A percentile compares a stretch with the other conserved stretches of the same genome.
These are phyloP conservation scores for Ceratobasidium sp. DNA, from an alignment of 1,284 basidiomycete species.

Conservation along the genomic window DNA sequence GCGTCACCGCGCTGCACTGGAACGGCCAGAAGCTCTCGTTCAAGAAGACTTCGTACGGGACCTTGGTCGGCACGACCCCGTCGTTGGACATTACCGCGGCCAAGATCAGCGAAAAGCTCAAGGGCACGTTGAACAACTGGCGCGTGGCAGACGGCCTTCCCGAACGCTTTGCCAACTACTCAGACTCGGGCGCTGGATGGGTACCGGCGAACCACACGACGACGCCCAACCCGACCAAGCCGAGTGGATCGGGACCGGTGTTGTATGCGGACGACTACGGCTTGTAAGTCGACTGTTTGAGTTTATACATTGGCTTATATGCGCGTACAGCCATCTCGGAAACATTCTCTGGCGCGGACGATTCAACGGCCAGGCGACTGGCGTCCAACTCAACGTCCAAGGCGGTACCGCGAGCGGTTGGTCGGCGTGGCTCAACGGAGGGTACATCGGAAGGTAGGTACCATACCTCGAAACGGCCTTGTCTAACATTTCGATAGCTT, in stretches of 20 bases:
- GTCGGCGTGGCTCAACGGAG: slow-evolving; percentile 36
- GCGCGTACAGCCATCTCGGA: slow-evolving; percentile 30
- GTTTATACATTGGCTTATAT: background rate
- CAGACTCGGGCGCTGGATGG: slow-evolving; percentile 34
- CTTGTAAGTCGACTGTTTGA: slow-evolving; percentile 13
- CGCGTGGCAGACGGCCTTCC: slow-evolving; percentile 36
- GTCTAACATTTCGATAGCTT: slow-evolving; percentile 10
- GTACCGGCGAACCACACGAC: slow-evolving; percentile 26
- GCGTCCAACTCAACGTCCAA: slow-evolving; percentile 41
- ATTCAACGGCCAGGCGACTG: slow-evolving; percentile 42
- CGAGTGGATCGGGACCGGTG: slow-evolving; percentile 23
- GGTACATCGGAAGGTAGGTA: slow-evolving; percentile 30
- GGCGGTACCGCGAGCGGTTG: slow-evolving; percentile 38
- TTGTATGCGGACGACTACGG: slow-evolving; percentile 39
- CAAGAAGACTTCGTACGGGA: slow-evolving; percentile 28
- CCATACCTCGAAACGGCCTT: background rate
- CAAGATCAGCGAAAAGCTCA: slow-evolving; percentile 15
- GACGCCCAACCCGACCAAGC: slow-evolving; percentile 30
- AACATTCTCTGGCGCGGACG: slow-evolving; percentile 46
- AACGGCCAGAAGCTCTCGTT: slow-evolving; percentile 40
- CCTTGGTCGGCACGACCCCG: slow-evolving; percentile 21
- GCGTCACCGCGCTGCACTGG: slow-evolving; percentile 40
- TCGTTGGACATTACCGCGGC: slow-evolving; percentile 3
- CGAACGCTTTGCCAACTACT: slow-evolving; percentile 36
- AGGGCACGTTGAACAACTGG: slow-evolving; percentile 23